These are phyloP conservation scores for Exserohilum rostratum DNA, from an alignment of 2,329 filamentous ascomycete species.

Conservation along the genomic window DNA sequence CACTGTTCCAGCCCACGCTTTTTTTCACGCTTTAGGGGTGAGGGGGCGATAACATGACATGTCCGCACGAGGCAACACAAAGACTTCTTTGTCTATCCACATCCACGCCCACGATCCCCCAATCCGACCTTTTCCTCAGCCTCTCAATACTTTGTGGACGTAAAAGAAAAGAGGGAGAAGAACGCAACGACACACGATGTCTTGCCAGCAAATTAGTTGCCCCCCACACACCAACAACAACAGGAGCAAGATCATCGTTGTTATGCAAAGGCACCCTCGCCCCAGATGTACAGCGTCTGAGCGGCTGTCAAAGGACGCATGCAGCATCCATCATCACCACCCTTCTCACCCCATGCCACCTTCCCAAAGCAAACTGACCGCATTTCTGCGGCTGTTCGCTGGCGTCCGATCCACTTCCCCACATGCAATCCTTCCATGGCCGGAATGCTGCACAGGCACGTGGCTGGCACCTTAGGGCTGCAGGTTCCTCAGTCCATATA, in stretches of 20 bases:
- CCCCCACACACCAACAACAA: background rate
- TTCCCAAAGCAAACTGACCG: conserved; percentile 2
- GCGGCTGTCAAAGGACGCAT: background rate
- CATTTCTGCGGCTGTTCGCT: conserved; percentile 2
- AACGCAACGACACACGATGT: background rate
- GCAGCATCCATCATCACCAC: background rate
- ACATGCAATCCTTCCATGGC: background rate
- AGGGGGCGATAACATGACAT: background rate
- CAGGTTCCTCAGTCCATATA: background rate
- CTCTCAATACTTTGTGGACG: too few species aligned
- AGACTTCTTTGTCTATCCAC: background rate
- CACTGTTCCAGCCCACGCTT: background rate
- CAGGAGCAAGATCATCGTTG: background rate
- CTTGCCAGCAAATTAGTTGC: too few species aligned
- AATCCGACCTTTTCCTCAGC: too few species aligned
- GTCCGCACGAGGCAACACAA: background rate
- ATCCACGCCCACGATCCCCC: too few species aligned
- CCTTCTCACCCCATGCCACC: too few species aligned
- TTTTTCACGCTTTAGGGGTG: too few species aligned
- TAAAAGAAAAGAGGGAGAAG: background rate
- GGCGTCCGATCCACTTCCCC: conserved; percentile 3
- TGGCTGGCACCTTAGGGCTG: background rate
- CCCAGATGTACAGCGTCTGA: background rate
- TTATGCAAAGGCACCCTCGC: background rate
- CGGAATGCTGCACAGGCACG: background rate